A percentile compares a stretch with the other conserved stretches of the same genome.
These are phyloP conservation scores for Inga oerstediana DNA, from an alignment of 306 rosid genomes.

Conservation along the genomic window DNA sequence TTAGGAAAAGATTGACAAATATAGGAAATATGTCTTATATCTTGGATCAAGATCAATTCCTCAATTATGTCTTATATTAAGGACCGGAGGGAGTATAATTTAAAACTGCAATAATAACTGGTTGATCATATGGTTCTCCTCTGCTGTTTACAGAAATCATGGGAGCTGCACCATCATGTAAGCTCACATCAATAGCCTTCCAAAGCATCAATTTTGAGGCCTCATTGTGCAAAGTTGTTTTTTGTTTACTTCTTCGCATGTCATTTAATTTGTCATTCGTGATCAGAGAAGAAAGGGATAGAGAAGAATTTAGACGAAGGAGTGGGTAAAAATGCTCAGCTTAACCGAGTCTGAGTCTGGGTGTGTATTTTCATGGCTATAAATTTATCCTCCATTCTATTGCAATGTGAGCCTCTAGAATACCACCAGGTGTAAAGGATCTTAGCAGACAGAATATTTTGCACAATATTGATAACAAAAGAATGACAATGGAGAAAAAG, in stretches of 20 bases:
- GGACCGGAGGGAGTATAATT: neutral
- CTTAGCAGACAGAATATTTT: neutral
- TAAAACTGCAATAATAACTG: neutral
- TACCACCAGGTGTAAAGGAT: neutral
- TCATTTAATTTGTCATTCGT: conserved; percentile 16
- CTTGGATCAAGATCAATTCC: no score
- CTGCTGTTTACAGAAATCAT: conserved; percentile 32
- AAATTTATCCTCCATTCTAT: neutral
- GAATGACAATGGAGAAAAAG: neutral
- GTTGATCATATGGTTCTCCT: conserved; percentile 25
- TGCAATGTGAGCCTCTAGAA: neutral
- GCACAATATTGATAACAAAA: neutral
- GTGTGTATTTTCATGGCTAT: neutral
- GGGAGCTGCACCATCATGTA: conserved; percentile 76
- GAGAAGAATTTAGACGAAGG: neutral
- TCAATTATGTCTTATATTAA: no score
- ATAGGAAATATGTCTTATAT: no score
- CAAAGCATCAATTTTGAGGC: neutral
- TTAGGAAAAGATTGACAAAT: no score
- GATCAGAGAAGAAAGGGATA: neutral
- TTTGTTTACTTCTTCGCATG: neutral
- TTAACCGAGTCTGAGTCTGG: neutral
- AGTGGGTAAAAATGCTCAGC: neutral
- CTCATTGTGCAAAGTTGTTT: neutral
- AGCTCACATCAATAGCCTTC: conserved; percentile 14